Percentiles rank a stretch among this genome's conserved stretches.
phyloP scores from a whole-genome alignment of 2,329 filamentous ascomycete species.

The Xylariaceae sp. region DNA sequence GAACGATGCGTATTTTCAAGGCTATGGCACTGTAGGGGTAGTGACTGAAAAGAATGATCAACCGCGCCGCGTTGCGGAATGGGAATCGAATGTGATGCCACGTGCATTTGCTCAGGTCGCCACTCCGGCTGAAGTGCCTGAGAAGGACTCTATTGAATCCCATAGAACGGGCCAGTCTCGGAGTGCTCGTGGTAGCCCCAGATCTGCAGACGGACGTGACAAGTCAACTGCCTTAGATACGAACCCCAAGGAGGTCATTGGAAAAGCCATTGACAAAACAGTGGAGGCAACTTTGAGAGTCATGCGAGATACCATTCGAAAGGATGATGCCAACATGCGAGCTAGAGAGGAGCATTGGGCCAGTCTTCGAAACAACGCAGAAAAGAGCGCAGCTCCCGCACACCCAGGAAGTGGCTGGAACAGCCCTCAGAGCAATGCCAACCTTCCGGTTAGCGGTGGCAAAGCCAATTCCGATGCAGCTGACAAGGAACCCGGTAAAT shows the following conservation, averaged over 20 bases:
- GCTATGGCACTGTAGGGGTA: conserved; percentile 13
- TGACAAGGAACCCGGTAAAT: no score
- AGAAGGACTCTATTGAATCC: background rate
- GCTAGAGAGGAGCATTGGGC: conserved; percentile 18
- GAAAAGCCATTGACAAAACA: background rate
- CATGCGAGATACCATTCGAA: conserved; percentile 3
- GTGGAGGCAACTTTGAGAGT: background rate
- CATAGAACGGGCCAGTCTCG: background rate
- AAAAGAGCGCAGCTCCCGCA: background rate
- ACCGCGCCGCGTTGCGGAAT: conserved; percentile 15
- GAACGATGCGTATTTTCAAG: conserved; percentile 18
- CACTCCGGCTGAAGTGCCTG: background rate
- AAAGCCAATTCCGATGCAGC: no score
- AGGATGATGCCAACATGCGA: conserved; percentile 16
- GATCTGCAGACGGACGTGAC: background rate
- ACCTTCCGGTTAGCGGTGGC: no score
- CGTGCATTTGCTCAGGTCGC: background rate
- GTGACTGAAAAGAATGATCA: conserved; percentile 1
- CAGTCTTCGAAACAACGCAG: conserved; percentile 13
- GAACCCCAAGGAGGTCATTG: no score
- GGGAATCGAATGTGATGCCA: conserved; percentile 26
- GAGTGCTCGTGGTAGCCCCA: conserved; percentile 7
- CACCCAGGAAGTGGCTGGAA: no score
- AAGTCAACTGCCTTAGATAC: no score
- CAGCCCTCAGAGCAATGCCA: no score